Percentiles rank a stretch among this genome's conserved stretches.
Evolutionary conservation across 1,284 basidiomycete species (phyloP).

Genomic region (Neonothopanus nambi): DNA sequence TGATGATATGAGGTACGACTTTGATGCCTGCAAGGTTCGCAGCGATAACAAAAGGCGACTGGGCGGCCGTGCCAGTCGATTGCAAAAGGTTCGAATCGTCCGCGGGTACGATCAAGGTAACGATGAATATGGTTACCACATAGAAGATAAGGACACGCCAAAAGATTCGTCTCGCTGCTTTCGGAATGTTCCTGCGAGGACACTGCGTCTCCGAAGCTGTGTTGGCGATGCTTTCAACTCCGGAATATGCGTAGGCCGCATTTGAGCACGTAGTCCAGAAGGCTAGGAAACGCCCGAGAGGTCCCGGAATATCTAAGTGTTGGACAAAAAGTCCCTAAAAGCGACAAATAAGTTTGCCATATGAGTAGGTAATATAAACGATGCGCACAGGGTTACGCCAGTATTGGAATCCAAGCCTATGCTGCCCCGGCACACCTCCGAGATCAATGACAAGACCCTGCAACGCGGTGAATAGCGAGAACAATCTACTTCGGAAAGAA

Average conservation of each 20-base stretch:
- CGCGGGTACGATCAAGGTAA: constrained; percentile 51
- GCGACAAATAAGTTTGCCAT: neutral
- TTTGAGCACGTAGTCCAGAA: constrained; percentile 21
- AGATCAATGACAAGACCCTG: constrained; percentile 23
- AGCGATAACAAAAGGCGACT: constrained; percentile 11
- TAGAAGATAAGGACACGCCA: constrained; percentile 61
- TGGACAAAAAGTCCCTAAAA: constrained; percentile 13
- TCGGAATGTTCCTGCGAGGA: constrained; percentile 32
- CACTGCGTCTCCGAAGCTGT: constrained; percentile 44
- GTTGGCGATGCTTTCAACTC: constrained; percentile 31
- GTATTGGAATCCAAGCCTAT: constrained; percentile 26
- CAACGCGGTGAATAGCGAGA: no score
- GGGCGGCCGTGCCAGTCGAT: constrained; percentile 27
- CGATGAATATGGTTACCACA: constrained; percentile 50
- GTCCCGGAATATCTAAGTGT: constrained; percentile 19
- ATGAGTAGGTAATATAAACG: constrained; percentile 1
- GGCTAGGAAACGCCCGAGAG: constrained; percentile 20
- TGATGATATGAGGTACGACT: constrained; percentile 64
- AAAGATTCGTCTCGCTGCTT: constrained; percentile 48
- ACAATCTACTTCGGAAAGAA: no score
- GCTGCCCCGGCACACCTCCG: constrained; percentile 22
- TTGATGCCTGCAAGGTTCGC: constrained; percentile 1
- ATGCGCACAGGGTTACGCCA: constrained; percentile 21
- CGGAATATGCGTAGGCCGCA: no score
- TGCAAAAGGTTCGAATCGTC: constrained; percentile 39